A percentile compares a stretch with the other conserved stretches of the same genome.
Evolutionary conservation across 2,329 filamentous ascomycete genomes (phyloP).

Genomic region (Grosmannia huntii): DNA sequence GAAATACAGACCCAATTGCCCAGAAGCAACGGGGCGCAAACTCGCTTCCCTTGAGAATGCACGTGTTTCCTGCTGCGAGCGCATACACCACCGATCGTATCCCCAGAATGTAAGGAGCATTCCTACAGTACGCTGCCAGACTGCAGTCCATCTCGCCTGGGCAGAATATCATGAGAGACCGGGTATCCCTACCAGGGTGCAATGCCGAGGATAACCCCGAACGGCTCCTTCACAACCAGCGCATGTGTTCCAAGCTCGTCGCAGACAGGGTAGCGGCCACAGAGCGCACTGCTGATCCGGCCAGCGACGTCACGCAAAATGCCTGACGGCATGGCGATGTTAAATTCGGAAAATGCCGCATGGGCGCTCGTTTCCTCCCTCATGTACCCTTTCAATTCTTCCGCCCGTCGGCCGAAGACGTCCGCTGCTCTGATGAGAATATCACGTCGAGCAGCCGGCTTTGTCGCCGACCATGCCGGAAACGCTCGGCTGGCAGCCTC

Average conservation of each 20-base stretch:
- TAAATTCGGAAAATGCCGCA: slow-evolving; percentile 28
- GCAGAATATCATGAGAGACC: slow-evolving; percentile 13
- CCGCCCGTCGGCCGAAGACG: slow-evolving; percentile 43
- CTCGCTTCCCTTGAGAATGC: slow-evolving; percentile 61
- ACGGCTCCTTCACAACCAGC: slow-evolving; percentile 62
- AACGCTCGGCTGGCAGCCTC: slow-evolving; percentile 51
- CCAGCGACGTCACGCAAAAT: slow-evolving; percentile 30
- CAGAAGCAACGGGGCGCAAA: slow-evolving; percentile 50
- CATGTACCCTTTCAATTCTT: slow-evolving; percentile 50
- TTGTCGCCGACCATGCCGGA: slow-evolving; percentile 53
- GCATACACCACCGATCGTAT: slow-evolving; percentile 45
- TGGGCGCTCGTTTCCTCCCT: slow-evolving; percentile 32
- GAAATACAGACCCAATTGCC: slow-evolving; percentile 49
- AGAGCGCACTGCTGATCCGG: slow-evolving; percentile 13
- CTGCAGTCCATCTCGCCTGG: not conserved
- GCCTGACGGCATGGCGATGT: slow-evolving; percentile 22
- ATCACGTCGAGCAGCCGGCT: slow-evolving; percentile 47
- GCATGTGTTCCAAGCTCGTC: slow-evolving; percentile 22
- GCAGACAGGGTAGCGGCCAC: not conserved
- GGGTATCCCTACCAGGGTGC: slow-evolving; percentile 54
- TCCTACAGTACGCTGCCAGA: slow-evolving; percentile 26
- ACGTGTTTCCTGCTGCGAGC: slow-evolving; percentile 66
- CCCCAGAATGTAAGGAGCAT: slow-evolving; percentile 43
- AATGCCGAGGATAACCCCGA: slow-evolving; percentile 66
- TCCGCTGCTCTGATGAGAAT: slow-evolving; percentile 59